phyloP scores from a whole-genome alignment of 1,139 yeast species.

The Pichia sp. region DNA sequence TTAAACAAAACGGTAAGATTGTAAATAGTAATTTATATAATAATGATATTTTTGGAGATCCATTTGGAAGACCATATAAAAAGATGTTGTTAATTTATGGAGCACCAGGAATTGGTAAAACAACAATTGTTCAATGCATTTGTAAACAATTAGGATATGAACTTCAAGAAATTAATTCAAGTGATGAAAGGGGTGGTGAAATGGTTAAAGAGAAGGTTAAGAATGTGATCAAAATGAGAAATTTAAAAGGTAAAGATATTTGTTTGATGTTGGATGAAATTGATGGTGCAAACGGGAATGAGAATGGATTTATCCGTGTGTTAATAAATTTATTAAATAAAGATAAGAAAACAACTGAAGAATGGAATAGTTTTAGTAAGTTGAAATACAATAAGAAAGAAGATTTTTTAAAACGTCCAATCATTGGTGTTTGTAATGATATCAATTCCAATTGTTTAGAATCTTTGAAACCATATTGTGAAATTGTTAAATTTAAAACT shows the following conservation, averaged over 20 bases:
- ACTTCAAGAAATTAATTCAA: constrained; percentile 81
- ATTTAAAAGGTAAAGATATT: constrained; percentile 62
- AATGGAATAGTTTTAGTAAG: constrained; percentile 19
- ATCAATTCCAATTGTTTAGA: constrained; percentile 69
- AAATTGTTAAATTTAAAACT: constrained; percentile 58
- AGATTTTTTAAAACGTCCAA: constrained; percentile 65
- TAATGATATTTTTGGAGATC: constrained; percentile 35
- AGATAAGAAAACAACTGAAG: constrained; percentile 49
- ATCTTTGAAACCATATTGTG: constrained; percentile 64
- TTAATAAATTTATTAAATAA: constrained; percentile 53
- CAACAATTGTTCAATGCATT: constrained; percentile 79
- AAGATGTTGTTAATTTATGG: constrained; percentile 76
- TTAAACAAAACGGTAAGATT: constrained; percentile 34
- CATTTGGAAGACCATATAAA: constrained; percentile 61
- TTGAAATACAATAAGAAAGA: constrained; percentile 26
- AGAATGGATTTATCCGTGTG: constrained; percentile 69
- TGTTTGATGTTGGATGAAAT: constrained; percentile 85
- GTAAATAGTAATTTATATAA: constrained; percentile 5
- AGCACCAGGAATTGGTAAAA: constrained; percentile 95
- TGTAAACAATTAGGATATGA: constrained; percentile 80
- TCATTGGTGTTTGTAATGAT: constrained; percentile 89
- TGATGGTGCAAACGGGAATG: constrained; percentile 67
- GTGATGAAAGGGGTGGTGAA: constrained; percentile 66
- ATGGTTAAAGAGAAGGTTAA: constrained; percentile 54
- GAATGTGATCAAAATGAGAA: constrained; percentile 63